Conservation (phyloP, 129 eudicot genomes). For the Lactuca saligna region DNA sequence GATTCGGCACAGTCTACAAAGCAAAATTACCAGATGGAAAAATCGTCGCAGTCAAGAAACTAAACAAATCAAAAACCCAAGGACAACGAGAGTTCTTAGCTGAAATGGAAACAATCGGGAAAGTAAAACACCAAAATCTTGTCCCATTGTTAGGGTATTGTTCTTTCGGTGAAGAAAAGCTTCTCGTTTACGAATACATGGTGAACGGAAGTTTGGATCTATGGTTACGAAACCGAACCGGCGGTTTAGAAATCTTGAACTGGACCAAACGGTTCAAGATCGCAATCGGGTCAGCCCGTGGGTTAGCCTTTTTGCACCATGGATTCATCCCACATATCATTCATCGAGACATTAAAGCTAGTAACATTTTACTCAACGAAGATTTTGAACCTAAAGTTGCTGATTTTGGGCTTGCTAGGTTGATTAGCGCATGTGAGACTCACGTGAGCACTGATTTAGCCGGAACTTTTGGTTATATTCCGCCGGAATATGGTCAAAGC, state of each 20-base stretch:
- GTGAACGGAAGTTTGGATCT: conserved; percentile 69
- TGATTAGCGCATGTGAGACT: conserved; percentile 80
- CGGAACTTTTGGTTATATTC: conserved; percentile 81
- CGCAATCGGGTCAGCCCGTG: conserved; percentile 76
- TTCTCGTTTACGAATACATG: conserved; percentile 76
- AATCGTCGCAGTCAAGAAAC: conserved; percentile 62
- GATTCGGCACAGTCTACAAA: conserved; percentile 73
- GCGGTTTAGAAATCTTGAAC: conserved; percentile 44
- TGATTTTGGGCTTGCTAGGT: conserved; percentile 62
- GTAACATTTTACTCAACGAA: conserved; percentile 59
- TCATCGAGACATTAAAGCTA: conserved; percentile 73
- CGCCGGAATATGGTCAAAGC: conserved; percentile 81
- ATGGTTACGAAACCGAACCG: conserved; percentile 64
- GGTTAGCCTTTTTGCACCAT: conserved; percentile 72
- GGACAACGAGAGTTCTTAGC: conserved; percentile 71
- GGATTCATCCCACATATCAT: conserved; percentile 68
- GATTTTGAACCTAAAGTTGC: conserved; percentile 82
- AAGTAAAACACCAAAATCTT: conserved; percentile 68
- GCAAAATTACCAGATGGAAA: conserved; percentile 57
- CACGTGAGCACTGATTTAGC: conserved; percentile 82
- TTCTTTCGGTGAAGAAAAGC: conserved; percentile 60
- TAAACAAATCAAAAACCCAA: conserved; percentile 57
- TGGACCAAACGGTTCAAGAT: conserved; percentile 64
- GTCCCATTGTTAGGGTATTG: conserved; percentile 71
- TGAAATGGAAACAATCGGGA: conserved; percentile 77